These are phyloP conservation scores for Lanmaoa rubissima DNA, from an alignment of 768 basidiomycete genomes.

Conservation along the genomic window DNA sequence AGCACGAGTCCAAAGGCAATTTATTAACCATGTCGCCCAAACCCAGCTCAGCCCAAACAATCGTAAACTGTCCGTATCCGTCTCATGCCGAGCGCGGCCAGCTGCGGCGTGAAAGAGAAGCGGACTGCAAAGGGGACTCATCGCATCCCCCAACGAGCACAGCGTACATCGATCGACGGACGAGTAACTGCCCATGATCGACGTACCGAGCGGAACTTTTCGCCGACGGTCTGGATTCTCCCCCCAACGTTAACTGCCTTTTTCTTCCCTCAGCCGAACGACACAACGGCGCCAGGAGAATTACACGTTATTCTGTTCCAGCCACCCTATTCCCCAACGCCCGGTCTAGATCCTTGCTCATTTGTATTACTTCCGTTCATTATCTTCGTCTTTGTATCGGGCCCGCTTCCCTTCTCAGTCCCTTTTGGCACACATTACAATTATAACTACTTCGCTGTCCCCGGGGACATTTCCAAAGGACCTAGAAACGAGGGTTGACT, in stretches of 20 bases:
- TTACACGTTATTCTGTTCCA: conserved; percentile 17
- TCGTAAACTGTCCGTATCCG: conserved; percentile 21
- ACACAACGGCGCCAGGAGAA: conserved; percentile 23
- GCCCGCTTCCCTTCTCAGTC: not conserved
- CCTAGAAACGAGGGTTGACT: not conserved
- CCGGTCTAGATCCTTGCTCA: conserved; percentile 15
- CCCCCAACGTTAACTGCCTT: conserved; percentile 11
- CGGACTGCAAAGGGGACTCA: no score
- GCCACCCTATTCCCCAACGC: conserved; percentile 1
- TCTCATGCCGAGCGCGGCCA: not conserved
- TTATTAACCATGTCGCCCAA: conserved; percentile 25
- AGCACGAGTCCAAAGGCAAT: conserved; percentile 19
- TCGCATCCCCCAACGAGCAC: not conserved
- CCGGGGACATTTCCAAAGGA: not conserved
- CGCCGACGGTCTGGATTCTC: conserved; percentile 25
- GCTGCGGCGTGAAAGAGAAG: not conserved
- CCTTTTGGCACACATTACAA: not conserved
- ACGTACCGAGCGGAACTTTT: conserved; percentile 23
- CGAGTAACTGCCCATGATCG: conserved; percentile 19
- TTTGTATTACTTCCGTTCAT: not conserved
- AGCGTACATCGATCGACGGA: conserved; percentile 6
- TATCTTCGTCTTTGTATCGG: not conserved
- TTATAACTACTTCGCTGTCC: not conserved
- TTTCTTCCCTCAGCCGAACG: conserved; percentile 17
- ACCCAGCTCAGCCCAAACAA: conserved; percentile 26